Evolutionary conservation across 495 filamentous ascomycete genomes (phyloP).

Genomic region (Cercophora samala): DNA sequence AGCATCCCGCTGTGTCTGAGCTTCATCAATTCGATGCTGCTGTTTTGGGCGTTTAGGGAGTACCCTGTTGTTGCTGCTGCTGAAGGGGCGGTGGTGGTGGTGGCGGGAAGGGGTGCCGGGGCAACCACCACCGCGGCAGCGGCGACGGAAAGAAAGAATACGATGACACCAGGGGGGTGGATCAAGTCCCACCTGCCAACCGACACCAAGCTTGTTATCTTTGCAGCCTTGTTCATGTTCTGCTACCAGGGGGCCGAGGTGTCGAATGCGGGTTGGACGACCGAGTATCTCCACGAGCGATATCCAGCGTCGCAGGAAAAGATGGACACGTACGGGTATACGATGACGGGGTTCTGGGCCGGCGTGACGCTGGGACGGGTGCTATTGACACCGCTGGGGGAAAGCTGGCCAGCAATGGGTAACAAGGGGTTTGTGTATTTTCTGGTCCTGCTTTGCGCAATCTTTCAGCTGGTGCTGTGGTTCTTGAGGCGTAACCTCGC

Average conservation of each 20-base stretch:
- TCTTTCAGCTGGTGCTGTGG: slow-evolving; percentile 72
- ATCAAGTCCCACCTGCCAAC: slow-evolving; percentile 18
- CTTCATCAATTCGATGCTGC: slow-evolving; percentile 46
- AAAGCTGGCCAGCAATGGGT: slow-evolving; percentile 50
- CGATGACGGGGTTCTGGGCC: slow-evolving; percentile 79
- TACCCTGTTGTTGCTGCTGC: slow-evolving; percentile 22
- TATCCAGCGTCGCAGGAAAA: slow-evolving; percentile 61
- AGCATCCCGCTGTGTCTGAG: slow-evolving; percentile 52
- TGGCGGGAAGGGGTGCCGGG: slow-evolving; percentile 24
- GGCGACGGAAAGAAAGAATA: not conserved
- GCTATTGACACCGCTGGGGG: slow-evolving; percentile 59
- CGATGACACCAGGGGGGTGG: not conserved
- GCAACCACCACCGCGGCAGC: not conserved
- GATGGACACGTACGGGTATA: slow-evolving; percentile 63
- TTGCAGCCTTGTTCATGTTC: slow-evolving; percentile 76
- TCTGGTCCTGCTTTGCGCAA: slow-evolving; percentile 56
- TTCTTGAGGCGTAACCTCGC: slow-evolving; percentile 63
- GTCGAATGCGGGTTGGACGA: slow-evolving; percentile 76
- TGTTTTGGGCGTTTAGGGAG: slow-evolving; percentile 58
- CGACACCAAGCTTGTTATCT: slow-evolving; percentile 57
- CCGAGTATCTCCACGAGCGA: slow-evolving; percentile 66
- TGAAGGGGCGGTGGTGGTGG: not conserved
- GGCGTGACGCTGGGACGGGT: slow-evolving; percentile 75
- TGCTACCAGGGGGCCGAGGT: slow-evolving; percentile 79
- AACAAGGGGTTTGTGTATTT: slow-evolving; percentile 64